Evolutionary conservation across 306 rosid genomes (phyloP), one percentile per base, ranked within the genome.

Genomic region (Cucumis melo): DNA sequence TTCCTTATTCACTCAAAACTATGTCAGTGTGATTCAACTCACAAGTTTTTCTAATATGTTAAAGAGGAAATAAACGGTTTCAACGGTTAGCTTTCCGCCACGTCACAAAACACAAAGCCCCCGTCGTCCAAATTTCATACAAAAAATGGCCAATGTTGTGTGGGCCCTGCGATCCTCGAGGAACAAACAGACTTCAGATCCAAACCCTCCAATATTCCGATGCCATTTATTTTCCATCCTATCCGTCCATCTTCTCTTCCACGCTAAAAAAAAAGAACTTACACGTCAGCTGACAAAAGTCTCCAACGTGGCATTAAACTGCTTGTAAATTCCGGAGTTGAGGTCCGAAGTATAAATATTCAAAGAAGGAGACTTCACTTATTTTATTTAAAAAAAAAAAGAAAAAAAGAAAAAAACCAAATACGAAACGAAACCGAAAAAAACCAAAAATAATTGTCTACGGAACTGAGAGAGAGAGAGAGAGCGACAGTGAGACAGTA

Each of bases 311-410:
- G 88, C 82, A 78, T 75, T 87, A 82, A 91, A 89, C 84, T 24
- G 78, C 76, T 78, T 83, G 88, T 91, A 59, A 88, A 90, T 83
- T 93, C 98, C 90, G 92, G 79, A 65, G 83, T 93, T 93, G 83
- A 90, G 86, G 84, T 90, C 96, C 98, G 96, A 81, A 58, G 39
- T 46, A 76, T 78, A 76, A 75, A 71, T 79, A 38, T 70, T 78
- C 71, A 74, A 7, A 44, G 76, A 73, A 85, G 78, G 66, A 77
- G 42, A 83, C 80, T 64, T 56, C 19, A 20, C 41, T 56, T 44
- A 79, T 51, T 75, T 77, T 72, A 76, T 48, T 71, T 42, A 3
- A 3, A 48, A 65, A 62, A 63, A 32, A 7, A 38, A 76, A 32
- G 5, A 48, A 65, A 62, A 63, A 32, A 7, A 38, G 74, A 32